phyloP scores from a whole-genome alignment of 306 rosid genomes.

The Citrullus colocynthis region DNA sequence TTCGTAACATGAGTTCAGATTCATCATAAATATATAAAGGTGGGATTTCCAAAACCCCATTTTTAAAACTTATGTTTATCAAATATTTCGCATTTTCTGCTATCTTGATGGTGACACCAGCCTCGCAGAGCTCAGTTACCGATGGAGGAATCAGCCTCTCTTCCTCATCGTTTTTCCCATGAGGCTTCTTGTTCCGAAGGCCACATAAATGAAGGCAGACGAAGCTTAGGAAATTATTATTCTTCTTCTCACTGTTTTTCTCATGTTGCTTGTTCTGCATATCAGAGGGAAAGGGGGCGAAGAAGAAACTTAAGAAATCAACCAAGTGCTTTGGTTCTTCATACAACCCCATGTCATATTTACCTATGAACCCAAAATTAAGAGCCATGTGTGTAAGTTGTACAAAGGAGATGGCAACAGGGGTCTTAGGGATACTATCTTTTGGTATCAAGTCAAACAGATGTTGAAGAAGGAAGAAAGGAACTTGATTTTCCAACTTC shows the following conservation, averaged over 20 bases:
- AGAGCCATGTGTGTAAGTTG: too few species aligned
- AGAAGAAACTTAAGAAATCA: not conserved
- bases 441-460: slow-evolving; percentile 4
- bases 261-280: too few species aligned
- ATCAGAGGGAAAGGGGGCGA: too few species aligned
- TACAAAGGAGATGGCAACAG: too few species aligned
- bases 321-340: not conserved
- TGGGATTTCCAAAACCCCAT: not conserved
- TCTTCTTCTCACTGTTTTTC: too few species aligned
- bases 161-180: not conserved
- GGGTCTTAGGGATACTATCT: not conserved
- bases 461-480: slow-evolving; percentile 33
- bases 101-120: not conserved
- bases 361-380: too few species aligned
- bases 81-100: not conserved
- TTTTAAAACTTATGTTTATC: not conserved
- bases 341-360: too few species aligned
- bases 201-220: too few species aligned
- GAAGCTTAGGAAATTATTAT: too few species aligned
- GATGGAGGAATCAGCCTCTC: not conserved
- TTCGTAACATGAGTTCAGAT: not conserved
- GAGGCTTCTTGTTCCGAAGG: too few species aligned
- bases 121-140: not conserved
- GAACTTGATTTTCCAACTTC: slow-evolving; percentile 54
- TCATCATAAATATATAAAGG: not conserved